Base-by-base conservation (phyloP, 192 early-diverging fungal genomes). In the Mortierella claussenii region DNA sequence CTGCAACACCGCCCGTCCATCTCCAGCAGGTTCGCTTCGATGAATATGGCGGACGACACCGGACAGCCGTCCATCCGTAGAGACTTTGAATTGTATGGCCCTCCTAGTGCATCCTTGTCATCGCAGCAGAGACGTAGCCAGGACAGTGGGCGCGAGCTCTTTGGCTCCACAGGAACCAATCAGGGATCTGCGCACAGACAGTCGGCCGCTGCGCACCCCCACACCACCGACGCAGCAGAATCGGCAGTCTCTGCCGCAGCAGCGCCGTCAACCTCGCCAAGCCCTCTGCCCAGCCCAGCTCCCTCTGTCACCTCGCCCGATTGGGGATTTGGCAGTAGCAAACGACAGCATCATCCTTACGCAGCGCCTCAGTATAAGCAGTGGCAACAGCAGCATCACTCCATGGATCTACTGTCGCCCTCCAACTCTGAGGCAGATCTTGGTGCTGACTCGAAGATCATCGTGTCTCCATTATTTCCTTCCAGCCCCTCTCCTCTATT, bases 271-370 rank as follows among this genome's bases (percentile, higher is more conserved):
- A 32, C 28, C 28, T 53, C 50, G 27, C 50, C 50, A 53, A 52
- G 50, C 52, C 51, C 62, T 1, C 57, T 75, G 12, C 70, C 70
- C 21, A 75, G 70, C 44, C 70, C 70, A 18, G 28, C 63, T 4
- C 70, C 63, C 30, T 60, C 70, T 17, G 45, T 47, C 1, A 21
- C 70, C 0, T 64, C 70, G 46, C 57, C 62, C 31, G 70, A 75
- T n/a, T 62, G 30, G 36, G 62, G 64, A 1, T 7, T 55, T 15
- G 32, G 44, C 2, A 40, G 10, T 52, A 50, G 55, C 21, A 53
- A 11, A 3, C 28, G 27, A 31, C 42, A 56, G 4, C 53, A 45
- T 26, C 43, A 60, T 15, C 34, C 33, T 17, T 32, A 28, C 50
- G 33, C 47, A 33, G 37, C 45, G 5, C 52, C 55, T 43, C 48